Evolutionary conservation across 2,329 filamentous ascomycete genomes (phyloP), one percentile per base, ranked within the genome.

Genomic region (Fusarium sp.): DNA sequence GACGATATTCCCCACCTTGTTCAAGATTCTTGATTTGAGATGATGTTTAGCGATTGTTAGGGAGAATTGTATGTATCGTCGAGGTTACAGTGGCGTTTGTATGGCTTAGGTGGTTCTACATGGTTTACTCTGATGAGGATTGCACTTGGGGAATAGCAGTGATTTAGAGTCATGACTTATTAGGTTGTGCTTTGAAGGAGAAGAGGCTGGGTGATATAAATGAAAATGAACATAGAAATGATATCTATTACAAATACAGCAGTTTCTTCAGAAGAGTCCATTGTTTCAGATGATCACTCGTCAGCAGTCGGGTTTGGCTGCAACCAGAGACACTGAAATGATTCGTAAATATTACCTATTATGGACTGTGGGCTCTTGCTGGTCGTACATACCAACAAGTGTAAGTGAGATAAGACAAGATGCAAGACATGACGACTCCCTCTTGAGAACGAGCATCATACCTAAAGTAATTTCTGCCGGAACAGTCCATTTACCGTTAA

Each of bases 1-100:
- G 89, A 94, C 68, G 92, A 97, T 73, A 94, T 97, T 74, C 93
- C 94, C 24, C 84, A 85, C 58, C 84, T 96, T 57, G 88, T 92
- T 31, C 82, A 80, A 31, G 77, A 80, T 54, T 76, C 72, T 60
- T 76, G 53, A 59, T 31, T 33, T 24, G 28, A 46, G 38, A 53
- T 39, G 16, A 56, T 31, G 28, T 35, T 43, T 49, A 60, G 54
- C 39, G 60, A 41, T 35, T 31, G 12, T 23, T 23, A 18, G 13
- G 47, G 46, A 31, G 38, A 55, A 58, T 61, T 62, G 33, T 35
- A 35, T 52, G 41, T 57, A 43, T 50, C 52, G 57, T 62, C 60
- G 39, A 60, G 38, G 38, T 59, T 46, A 39, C 54, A 72, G 66
- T 56, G 72, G 72, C 72, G 72, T 74, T 73, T 66, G 53, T 54